These are phyloP conservation scores for Colletotrichum musae DNA, from an alignment of 2,329 filamentous ascomycete species.

Conservation along the genomic window DNA sequence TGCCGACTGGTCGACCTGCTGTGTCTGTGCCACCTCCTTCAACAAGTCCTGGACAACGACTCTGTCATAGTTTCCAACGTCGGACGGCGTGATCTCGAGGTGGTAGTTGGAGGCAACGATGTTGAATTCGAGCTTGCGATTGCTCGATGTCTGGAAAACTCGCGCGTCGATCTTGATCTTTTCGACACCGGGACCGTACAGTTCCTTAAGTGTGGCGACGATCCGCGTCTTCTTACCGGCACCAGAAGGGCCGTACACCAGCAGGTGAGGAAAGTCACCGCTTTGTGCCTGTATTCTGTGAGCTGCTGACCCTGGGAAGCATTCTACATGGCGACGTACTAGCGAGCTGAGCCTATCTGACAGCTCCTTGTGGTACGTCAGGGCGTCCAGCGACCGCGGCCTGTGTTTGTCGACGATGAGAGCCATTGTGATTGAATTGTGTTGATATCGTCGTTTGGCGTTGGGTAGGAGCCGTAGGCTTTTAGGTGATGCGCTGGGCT, in stretches of 20 bases:
- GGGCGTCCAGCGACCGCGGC: conserved; percentile 80
- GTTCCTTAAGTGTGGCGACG: conserved; percentile 92
- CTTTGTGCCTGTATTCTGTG: conserved; percentile 82
- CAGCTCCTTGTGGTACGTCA: conserved; percentile 91
- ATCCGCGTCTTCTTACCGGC: conserved; percentile 98
- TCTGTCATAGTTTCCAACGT: conserved; percentile 95
- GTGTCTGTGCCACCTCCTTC: conserved; percentile 98
- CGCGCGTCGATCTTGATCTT: conserved; percentile 99
- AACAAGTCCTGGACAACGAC: conserved; percentile 96
- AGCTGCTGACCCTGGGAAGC: conserved; percentile 7
- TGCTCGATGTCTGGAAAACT: conserved; percentile 94
- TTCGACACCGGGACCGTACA: conserved; percentile 97
- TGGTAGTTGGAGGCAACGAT: conserved; percentile 98
- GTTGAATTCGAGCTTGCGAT: conserved; percentile 99
- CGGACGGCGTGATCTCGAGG: conserved; percentile 96
- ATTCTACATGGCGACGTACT: conserved; percentile 65
- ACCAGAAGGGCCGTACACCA: conserved; percentile 96
- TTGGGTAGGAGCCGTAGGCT: conserved; percentile 28
- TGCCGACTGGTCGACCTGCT: conserved; percentile 95
- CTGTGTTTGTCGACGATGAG: conserved; percentile 81
- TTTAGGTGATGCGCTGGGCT: conserved; percentile 36
- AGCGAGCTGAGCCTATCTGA: conserved; percentile 89
- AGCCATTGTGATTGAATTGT: conserved; percentile 64
- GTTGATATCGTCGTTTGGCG: conserved; percentile 15
- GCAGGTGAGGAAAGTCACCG: conserved; percentile 96